These are phyloP conservation scores for Carnegiea gigantea DNA, from an alignment of 179 eudicot species.

Conservation along the genomic window DNA sequence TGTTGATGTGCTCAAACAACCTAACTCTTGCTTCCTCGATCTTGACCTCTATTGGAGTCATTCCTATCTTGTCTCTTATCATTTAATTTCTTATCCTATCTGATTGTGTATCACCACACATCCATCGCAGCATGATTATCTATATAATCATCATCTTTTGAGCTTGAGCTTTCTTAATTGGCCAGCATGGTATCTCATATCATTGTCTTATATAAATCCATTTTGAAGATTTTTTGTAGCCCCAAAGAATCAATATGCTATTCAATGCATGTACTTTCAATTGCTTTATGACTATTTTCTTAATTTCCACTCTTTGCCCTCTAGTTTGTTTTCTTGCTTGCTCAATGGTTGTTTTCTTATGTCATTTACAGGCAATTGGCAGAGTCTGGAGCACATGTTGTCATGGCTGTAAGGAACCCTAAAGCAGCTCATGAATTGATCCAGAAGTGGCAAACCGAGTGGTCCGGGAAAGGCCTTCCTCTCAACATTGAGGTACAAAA, in stretches of 20 bases:
- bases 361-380: slow-evolving; percentile 72
- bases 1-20: too few species aligned
- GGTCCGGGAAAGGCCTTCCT: slow-evolving; percentile 84
- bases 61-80: too few species aligned
- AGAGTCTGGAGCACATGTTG: slow-evolving; percentile 90
- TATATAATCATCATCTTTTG: background rate
- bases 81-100: too few species aligned
- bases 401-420: slow-evolving; percentile 90
- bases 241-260: too few species aligned
- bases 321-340: background rate
- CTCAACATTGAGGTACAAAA: slow-evolving; percentile 81
- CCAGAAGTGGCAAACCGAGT: slow-evolving; percentile 73
- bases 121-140: background rate
- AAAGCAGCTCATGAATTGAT: slow-evolving; percentile 75
- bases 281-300: background rate
- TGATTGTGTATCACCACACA: background rate
- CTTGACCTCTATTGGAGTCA: too few species aligned
- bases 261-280: background rate
- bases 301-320: too few species aligned
- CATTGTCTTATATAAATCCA: background rate
- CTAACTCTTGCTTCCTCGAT: too few species aligned
- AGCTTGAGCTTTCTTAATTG: background rate
- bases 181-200: background rate
- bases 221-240: background rate
- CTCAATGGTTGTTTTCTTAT: slow-evolving; percentile 9